These are phyloP conservation scores for Gaeumannomyces tritici DNA, from an alignment of 2,329 filamentous ascomycete species.

Conservation along the genomic window DNA sequence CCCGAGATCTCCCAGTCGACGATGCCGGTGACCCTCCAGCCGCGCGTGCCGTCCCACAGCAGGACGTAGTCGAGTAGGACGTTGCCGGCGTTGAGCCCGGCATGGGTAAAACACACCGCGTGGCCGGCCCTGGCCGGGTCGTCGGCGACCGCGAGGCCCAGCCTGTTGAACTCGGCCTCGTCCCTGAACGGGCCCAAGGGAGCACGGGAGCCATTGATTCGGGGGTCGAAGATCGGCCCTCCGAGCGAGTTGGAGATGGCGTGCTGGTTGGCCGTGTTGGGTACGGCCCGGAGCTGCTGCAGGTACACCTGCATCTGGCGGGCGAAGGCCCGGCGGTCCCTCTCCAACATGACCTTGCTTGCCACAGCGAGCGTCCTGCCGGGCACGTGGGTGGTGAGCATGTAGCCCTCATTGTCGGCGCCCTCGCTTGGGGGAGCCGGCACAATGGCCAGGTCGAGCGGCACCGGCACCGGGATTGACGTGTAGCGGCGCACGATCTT, in stretches of 20 bases:
- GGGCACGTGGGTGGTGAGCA: slow-evolving; percentile 14
- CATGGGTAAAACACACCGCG: slow-evolving; percentile 21
- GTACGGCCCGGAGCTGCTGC: slow-evolving; percentile 17
- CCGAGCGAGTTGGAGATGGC: slow-evolving; percentile 21
- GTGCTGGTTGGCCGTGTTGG: slow-evolving; percentile 8
- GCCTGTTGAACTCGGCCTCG: slow-evolving; percentile 21
- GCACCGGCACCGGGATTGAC: slow-evolving; percentile 14
- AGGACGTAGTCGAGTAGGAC: slow-evolving; percentile 15
- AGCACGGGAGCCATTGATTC: slow-evolving; percentile 15
- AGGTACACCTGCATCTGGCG: slow-evolving; percentile 16
- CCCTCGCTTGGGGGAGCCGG: neutral
- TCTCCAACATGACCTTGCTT: slow-evolving; percentile 15
- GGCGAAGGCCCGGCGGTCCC: slow-evolving; percentile 12
- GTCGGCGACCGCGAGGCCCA: slow-evolving; percentile 17
- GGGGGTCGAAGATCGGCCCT: slow-evolving; percentile 14
- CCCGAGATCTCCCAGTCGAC: slow-evolving; percentile 19
- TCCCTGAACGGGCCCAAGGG: slow-evolving; percentile 17
- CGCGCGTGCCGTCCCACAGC: slow-evolving; percentile 12
- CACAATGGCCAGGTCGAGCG: slow-evolving; percentile 14
- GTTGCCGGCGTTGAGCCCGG: slow-evolving; percentile 21
- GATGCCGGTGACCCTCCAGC: slow-evolving; percentile 17
- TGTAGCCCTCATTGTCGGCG: slow-evolving; percentile 4
- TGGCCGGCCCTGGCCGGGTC: slow-evolving; percentile 18
- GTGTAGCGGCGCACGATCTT: slow-evolving; percentile 14
- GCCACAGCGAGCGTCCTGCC: slow-evolving; percentile 12